Evolutionary conservation across 305 asterid genomes (phyloP), one percentile per base, ranked within the genome.

Genomic region (Fraxinus dipetala): DNA sequence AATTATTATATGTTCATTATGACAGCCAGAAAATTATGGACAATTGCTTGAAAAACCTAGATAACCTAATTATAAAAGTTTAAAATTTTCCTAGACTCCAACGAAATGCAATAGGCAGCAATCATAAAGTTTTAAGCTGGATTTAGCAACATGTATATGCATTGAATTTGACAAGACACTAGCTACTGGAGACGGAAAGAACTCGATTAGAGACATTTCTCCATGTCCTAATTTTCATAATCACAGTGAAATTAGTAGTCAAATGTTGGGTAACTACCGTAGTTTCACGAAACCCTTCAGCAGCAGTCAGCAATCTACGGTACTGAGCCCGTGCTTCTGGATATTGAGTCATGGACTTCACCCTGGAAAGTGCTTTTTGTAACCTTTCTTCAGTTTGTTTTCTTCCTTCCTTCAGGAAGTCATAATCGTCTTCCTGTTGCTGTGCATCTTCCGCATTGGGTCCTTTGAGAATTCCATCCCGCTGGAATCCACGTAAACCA

Each of bases 251-350:
- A 26, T 13, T 45, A 69, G 40, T 30, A 1, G 20, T 4, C 22
- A 30, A 10, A 69, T 31, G 75, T 5, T 34, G 0, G 2, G 18
- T 78, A 61, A 5, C 40, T 87, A 93, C 99, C 98, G 90, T 89
- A 35, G 84, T 86, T 85, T 90, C 97, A 67, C 97, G 95, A 36
- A 94, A 86, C 54, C 85, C 98, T 87, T 94, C 94, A 56, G 97
- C 91, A 78, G 93, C 92, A 72, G 92, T 93, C 13, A 94, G 91
- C 87, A 95, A 88, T 85, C 99, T 90, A 22, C 96, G 93, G 88
- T 95, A 95, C 86, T 95, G 99, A 78, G 95, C 98, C 77, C 99
- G 89, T 70, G 93, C 98, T 90, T 95, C 99, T 6, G 99, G 97
- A 59, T 93, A 86, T 24, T 87, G 97, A 85, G 92, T 91, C 99